Evolutionary conservation across 768 basidiomycete genomes (phyloP).

Genomic region (Pluteus cervinus): DNA sequence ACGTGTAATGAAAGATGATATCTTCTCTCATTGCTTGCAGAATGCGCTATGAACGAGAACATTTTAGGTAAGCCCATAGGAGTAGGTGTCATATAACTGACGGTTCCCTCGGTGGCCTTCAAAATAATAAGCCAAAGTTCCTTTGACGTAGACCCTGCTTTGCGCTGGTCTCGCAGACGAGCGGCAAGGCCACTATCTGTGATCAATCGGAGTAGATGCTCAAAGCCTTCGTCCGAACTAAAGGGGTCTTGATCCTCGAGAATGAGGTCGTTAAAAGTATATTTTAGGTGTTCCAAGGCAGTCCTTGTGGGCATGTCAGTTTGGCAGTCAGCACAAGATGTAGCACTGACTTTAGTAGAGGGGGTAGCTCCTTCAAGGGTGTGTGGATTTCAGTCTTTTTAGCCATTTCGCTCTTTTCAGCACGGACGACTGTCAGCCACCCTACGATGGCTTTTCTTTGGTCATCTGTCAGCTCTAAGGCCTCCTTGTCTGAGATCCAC

Average conservation of each 20-base stretch:
- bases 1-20: slow-evolving; percentile 88
- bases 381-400: too few species aligned
- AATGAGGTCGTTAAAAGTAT: slow-evolving; percentile 60
- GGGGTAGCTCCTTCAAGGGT: slow-evolving; percentile 48
- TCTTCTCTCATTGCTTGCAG: slow-evolving; percentile 67
- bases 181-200: too few species aligned
- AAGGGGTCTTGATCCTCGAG: slow-evolving; percentile 86
- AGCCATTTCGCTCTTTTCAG: too few species aligned
- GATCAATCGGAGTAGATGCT: slow-evolving; percentile 67
- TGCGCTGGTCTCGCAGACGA: too few species aligned
- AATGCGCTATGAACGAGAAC: slow-evolving; percentile 22
- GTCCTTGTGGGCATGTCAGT: slow-evolving; percentile 20
- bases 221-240: slow-evolving; percentile 59
- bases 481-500: slow-evolving; percentile 91
- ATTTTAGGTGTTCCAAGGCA: slow-evolving; percentile 44
- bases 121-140: too few species aligned
- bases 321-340: background rate
- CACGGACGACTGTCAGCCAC: slow-evolving; percentile 79
- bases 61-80: too few species aligned
- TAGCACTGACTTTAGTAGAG: slow-evolving; percentile 58
- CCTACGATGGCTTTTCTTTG: slow-evolving; percentile 83
- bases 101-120: too few species aligned
- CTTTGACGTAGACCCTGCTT: too few species aligned
- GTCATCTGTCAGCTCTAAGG: slow-evolving; percentile 87
- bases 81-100: too few species aligned